Evolutionary conservation across 257 asterid species (phyloP), one percentile per base, ranked within the genome.

Genomic region (Nicotiana undulata): DNA sequence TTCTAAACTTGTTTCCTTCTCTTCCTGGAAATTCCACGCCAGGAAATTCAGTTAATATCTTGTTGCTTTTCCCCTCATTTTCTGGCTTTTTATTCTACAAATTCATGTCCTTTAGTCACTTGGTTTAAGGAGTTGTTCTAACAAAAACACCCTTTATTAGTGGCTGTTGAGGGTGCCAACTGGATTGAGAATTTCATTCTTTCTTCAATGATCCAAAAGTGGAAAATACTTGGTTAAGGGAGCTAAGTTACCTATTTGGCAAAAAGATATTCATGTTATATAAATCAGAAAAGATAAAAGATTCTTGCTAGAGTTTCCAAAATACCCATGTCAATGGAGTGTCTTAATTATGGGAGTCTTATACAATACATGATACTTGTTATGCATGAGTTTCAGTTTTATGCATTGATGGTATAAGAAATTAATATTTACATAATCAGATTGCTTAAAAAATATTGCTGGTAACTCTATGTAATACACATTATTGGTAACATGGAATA

Each of bases 141-240:
- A 74, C 40, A 74, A 74, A 51, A 49, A 49, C 9, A 49, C 9
- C 79, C 44, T 49, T 74, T 74, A 44, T n/a, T 44, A 32, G 40
- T 74, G 16, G 17, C 61, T 74, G 79, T 49, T 74, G 24, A 74
- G 26, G 22, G 79, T 72, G 79, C 60, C 24, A 74, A 49, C 44
- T 74, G 44, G 60, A 74, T 72, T 46, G 78, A 24, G 60, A 72
- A 72, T 44, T 72, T 72, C 78, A 46, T 4, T 72, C 58, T 72
- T 24, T 46, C 60, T 72, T 46, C 78, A 20, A 72, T 13, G n/a
- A 72, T 24, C 60, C 17, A 74, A 74, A 74, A 49, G 79, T 24
- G 79, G 78, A 74, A 74, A 74, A 74, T 74, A 49, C 79, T 74
- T 74, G 16, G 79, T 49, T 24, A 74, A 74, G 79, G 44, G 9